phyloP scores from a whole-genome alignment of 768 basidiomycete species.

The Kwoniella europaea region DNA sequence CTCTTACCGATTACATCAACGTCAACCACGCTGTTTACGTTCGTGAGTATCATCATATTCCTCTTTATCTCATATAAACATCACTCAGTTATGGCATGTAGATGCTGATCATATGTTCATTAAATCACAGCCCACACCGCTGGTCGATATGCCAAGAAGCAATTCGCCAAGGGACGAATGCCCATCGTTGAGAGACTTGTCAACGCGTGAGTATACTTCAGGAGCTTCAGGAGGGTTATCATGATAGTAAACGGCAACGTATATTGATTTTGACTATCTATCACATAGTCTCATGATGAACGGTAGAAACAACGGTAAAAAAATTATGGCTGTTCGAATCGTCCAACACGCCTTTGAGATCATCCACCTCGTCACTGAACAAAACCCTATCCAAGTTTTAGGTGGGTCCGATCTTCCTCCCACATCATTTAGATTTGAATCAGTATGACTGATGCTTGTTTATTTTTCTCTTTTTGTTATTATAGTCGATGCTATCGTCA shows the following conservation, averaged over 20 bases:
- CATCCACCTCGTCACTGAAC: conserved; percentile 99
- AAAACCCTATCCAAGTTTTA: conserved; percentile 96
- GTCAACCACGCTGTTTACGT: conserved; percentile 96
- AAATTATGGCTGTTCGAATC: conserved; percentile 97
- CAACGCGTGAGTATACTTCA: no score
- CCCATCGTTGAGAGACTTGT: conserved; percentile 99
- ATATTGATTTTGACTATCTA: no score
- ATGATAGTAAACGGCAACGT: no score
- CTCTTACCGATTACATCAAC: conserved; percentile 98
- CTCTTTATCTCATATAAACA: background rate
- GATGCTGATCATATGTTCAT: background rate
- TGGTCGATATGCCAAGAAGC: conserved; percentile 98
- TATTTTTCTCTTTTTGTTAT: background rate
- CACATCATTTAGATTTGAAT: no score
- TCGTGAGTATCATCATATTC: conserved; percentile 58
- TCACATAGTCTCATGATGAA: conserved; percentile 94
- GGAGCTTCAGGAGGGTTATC: no score
- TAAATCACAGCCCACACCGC: conserved; percentile 76
- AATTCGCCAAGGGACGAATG: conserved; percentile 99
- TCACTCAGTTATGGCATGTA: background rate
- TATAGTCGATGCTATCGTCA: conserved; percentile 92
- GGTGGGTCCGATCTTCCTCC: background rate
- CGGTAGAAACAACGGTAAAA: conserved; percentile 99
- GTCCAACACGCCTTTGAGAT: conserved; percentile 99
- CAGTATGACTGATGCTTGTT: background rate